Percentiles rank a stretch among this genome's conserved stretches.
These are phyloP conservation scores for Dipteronia dyeriana DNA, from an alignment of 345 rosid species.

Conservation along the genomic window DNA sequence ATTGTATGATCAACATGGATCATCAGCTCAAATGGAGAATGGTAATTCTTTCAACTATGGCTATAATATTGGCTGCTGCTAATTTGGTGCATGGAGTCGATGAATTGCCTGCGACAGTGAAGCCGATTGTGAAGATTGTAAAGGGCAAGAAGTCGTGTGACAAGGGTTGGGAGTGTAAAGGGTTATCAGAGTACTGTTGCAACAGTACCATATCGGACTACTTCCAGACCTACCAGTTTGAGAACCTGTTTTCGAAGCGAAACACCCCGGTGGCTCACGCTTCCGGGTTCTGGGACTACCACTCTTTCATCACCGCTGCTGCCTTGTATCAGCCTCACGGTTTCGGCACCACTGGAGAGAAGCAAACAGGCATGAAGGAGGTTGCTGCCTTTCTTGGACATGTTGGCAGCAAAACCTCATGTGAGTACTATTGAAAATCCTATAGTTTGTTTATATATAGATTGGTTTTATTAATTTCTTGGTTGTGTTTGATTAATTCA, in stretches of 20 bases:
- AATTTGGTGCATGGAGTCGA: constrained; percentile 26
- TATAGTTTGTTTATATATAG: too few relatives aligned
- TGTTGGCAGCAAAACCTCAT: constrained; percentile 84
- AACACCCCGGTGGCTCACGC: constrained; percentile 83
- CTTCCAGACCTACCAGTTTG: constrained; percentile 75
- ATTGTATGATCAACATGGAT: constrained; percentile 32
- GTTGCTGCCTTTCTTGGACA: constrained; percentile 80
- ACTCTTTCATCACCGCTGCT: constrained; percentile 68
- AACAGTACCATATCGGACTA: constrained; percentile 67
- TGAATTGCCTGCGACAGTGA: constrained; percentile 29
- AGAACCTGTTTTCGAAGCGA: constrained; percentile 65
- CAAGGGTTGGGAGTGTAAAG: constrained; percentile 84
- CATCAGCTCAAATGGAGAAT: constrained; percentile 25
- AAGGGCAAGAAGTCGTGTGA: constrained; percentile 67
- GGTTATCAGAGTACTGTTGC: constrained; percentile 60
- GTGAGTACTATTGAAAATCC: constrained; percentile 27
- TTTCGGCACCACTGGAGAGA: constrained; percentile 67
- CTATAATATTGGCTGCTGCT: constrained; percentile 13
- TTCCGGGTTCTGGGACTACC: constrained; percentile 74
- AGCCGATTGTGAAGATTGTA: constrained; percentile 61
- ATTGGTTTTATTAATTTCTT: too few relatives aligned
- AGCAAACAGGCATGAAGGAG: constrained; percentile 60
- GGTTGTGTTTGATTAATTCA: too few relatives aligned
- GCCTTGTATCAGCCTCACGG: constrained; percentile 69
- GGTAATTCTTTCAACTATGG: constrained; percentile 21